Conservation (phyloP, 441 rosid species). For the Arabidopsis hybrid region DNA sequence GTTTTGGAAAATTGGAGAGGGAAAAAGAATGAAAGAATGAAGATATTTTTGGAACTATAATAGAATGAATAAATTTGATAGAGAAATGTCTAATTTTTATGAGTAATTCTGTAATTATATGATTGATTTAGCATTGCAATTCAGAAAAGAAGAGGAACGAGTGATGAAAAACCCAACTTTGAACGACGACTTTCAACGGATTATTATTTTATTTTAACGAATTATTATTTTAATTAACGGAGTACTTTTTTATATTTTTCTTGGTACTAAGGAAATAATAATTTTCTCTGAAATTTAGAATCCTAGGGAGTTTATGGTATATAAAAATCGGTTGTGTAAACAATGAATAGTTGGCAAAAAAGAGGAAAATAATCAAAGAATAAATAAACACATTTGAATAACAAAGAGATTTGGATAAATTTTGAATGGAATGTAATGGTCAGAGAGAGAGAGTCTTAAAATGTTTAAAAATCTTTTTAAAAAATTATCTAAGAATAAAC, state of each 20-base stretch:
- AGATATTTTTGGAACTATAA: not conserved
- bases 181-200: constrained; percentile 44
- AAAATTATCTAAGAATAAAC: not conserved
- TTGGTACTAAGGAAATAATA: not conserved
- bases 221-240: no score
- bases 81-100: not conserved
- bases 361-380: not conserved
- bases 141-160: constrained; percentile 35
- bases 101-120: constrained; percentile 27
- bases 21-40: constrained; percentile 31
- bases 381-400: not conserved
- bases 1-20: not conserved
- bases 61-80: not conserved
- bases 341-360: not conserved
- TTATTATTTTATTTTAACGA: constrained; percentile 24
- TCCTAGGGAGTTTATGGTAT: not conserved
- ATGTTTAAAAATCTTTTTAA: no score
- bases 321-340: not conserved
- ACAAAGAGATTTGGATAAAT: not conserved
- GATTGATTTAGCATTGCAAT: constrained; percentile 9
- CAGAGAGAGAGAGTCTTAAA: not conserved
- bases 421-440: not conserved
- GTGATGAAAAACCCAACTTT: constrained; percentile 38
- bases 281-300: not conserved
- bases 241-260: not conserved